A percentile compares a stretch with the other conserved stretches of the same genome.
Evolutionary conservation across 345 rosid genomes (phyloP).

Genomic region (Conringia planisiliqua): DNA sequence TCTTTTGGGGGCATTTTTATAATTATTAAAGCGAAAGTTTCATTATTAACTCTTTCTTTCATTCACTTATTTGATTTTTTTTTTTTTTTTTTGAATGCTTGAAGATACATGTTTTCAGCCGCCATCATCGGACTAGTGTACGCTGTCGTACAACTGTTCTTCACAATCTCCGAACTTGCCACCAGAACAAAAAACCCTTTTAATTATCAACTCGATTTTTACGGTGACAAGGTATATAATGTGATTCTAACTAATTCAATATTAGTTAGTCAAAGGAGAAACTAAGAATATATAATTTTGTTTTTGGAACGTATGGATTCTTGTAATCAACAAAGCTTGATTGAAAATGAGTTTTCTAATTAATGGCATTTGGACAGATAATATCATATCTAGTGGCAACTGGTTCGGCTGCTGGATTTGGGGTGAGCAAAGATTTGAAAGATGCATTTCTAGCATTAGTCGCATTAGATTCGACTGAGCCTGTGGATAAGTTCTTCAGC

Average conservation of each 20-base stretch:
- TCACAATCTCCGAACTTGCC: slow-evolving; percentile 32
- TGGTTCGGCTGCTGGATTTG: slow-evolving; percentile 56
- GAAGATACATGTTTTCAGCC: slow-evolving; percentile 38
- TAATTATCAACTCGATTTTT: slow-evolving; percentile 34
- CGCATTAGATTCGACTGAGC: slow-evolving; percentile 20
- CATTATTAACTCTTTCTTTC: neutral
- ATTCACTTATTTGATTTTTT: neutral
- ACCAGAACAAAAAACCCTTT: slow-evolving; percentile 24
- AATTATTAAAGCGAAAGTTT: too few relatives aligned
- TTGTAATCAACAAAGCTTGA: neutral
- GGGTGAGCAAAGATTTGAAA: slow-evolving; percentile 51
- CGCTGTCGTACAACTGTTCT: slow-evolving; percentile 30
- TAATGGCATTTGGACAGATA: slow-evolving; percentile 26
- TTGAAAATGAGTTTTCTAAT: neutral
- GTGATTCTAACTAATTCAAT: neutral
- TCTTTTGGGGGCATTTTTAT: too few relatives aligned
- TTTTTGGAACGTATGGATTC: neutral
- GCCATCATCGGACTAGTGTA: slow-evolving; percentile 32
- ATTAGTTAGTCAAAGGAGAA: neutral
- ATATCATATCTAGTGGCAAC: slow-evolving; percentile 47
- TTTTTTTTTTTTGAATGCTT: neutral
- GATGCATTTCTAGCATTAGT: neutral
- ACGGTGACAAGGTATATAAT: slow-evolving; percentile 37
- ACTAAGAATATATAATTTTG: too few relatives aligned
- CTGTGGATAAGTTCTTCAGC: slow-evolving; percentile 36